A percentile compares a stretch with the other conserved stretches of the same genome.
phyloP scores from a whole-genome alignment of 148 eudicot genomes.

The Heliosperma pusillum region DNA sequence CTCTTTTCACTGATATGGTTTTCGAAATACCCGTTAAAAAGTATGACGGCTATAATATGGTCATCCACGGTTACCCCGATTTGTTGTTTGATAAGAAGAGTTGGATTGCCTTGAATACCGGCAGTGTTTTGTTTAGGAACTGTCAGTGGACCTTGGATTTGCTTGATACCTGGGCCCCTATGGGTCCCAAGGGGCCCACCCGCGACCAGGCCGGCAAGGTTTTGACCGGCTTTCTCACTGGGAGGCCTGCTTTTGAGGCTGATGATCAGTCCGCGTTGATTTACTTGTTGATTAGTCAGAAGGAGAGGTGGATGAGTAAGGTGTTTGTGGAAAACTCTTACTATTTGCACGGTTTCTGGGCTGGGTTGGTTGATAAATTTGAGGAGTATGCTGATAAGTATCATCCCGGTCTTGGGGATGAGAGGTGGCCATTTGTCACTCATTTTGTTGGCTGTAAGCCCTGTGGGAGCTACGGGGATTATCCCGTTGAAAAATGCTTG shows the following conservation, averaged over 20 bases:
- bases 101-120: slow-evolving; percentile 88
- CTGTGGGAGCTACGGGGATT: slow-evolving; percentile 86
- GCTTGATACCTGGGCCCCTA: slow-evolving; percentile 83
- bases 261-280: slow-evolving; percentile 88
- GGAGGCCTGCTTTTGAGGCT: slow-evolving; percentile 74
- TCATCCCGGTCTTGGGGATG: slow-evolving; percentile 83
- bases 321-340: slow-evolving; percentile 80
- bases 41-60: slow-evolving; percentile 49
- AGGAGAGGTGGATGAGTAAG: slow-evolving; percentile 60
- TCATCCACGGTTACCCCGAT: slow-evolving; percentile 78
- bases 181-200: slow-evolving; percentile 80
- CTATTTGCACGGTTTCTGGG: slow-evolving; percentile 87
- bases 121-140: slow-evolving; percentile 75
- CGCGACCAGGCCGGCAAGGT: slow-evolving; percentile 70
- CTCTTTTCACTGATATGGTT: slow-evolving; percentile 81
- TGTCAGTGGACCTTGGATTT: slow-evolving; percentile 88
- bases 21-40: slow-evolving; percentile 62
- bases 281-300: slow-evolving; percentile 58
- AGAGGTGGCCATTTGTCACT: slow-evolving; percentile 29
- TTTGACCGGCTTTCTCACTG: slow-evolving; percentile 59
- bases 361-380: slow-evolving; percentile 72
- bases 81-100: slow-evolving; percentile 60
- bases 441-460: slow-evolving; percentile 98
- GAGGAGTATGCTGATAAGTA: slow-evolving; percentile 77
- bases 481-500: slow-evolving; percentile 80